Evolutionary conservation across 2,329 filamentous ascomycete species (phyloP), one percentile per base, ranked within the genome.

Genomic region (Pseudocercospora cruenta): DNA sequence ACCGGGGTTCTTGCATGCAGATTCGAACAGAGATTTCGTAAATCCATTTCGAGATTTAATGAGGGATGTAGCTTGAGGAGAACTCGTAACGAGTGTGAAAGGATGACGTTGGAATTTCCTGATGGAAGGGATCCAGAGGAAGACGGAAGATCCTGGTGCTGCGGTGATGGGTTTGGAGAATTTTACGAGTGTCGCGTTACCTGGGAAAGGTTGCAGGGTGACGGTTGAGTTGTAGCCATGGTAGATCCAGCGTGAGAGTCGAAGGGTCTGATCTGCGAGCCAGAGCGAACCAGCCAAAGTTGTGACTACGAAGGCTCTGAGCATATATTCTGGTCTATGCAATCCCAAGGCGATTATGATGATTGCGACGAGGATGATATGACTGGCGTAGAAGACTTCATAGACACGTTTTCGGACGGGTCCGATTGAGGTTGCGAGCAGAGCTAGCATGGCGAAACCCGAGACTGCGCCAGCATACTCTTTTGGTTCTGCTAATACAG

Each of bases 381-480:
- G 72, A 4, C 60, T 45, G 8, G 66, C 58, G 55, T 73, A 72
- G 62, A 74, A 74, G 47, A 70, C 14, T 51, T 74, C 72, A 60
- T 73, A 74, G 16, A 68, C 47, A 24, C 71, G 62, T 47, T 64
- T 66, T 16, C 72, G 71, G 21, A 73, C 58, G 7, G 66, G 64
- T 9, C 66, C 61, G 22, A 67, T 67, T 19, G 72, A 68, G 10
- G 72, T 72, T 22, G 69, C n/a, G 4, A 71, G 31, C 22, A 74
- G 68, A 21, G 68, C 49, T 4, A 74, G 45, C 71, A 74, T 69
- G 28, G 65, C 60, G 9, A 72, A 43, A 9, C 69, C 70, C 36
- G 72, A 69, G 19, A 70, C 65, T 19, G 64, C 68, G 9, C 67
- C 72, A 14, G 64, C 70, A 28, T 69, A 66, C 31, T 74, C 65